Evolutionary conservation across 2,329 filamentous ascomycete genomes (phyloP).

Genomic region (Penicillium sp.): DNA sequence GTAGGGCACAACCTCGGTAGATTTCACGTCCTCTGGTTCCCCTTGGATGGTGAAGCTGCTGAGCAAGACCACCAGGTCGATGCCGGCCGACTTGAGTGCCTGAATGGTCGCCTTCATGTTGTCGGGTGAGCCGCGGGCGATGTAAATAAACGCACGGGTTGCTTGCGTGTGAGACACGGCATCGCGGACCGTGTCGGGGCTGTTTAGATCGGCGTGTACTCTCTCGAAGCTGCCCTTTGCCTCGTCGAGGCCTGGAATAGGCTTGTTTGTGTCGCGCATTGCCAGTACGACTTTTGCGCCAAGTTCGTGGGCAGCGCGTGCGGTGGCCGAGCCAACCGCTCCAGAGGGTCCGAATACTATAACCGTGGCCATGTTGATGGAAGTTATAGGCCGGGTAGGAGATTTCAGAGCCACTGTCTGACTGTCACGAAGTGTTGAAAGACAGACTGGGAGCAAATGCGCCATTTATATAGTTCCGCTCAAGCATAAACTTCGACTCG

Average conservation of each 20-base stretch:
- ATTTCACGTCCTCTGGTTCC: constrained; percentile 24
- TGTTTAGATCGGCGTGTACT: constrained; percentile 44
- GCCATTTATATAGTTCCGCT: background rate
- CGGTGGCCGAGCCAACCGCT: constrained; percentile 39
- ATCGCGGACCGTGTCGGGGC: constrained; percentile 36
- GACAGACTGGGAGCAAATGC: background rate
- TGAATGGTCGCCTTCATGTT: constrained; percentile 38
- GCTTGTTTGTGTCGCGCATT: constrained; percentile 46
- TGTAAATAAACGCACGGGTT: constrained; percentile 47
- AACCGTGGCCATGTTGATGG: constrained; percentile 22
- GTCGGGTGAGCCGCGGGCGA: constrained; percentile 29
- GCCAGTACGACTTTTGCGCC: constrained; percentile 47
- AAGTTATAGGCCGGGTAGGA: background rate
- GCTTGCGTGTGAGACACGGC: constrained; percentile 29
- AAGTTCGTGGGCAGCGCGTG: constrained; percentile 34
- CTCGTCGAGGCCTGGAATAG: constrained; percentile 37
- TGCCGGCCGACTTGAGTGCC: constrained; percentile 44
- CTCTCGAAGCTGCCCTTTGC: constrained; percentile 30
- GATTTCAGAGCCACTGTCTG: background rate
- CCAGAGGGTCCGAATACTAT: constrained; percentile 53
- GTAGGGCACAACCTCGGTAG: constrained; percentile 34
- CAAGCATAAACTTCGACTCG: too few relatives aligned
- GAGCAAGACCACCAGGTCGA: constrained; percentile 47
- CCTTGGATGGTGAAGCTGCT: constrained; percentile 35
- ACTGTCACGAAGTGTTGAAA: background rate